Base-by-base conservation (phyloP, 1,284 basidiomycete genomes). In the Cryptococcus wingfieldii region DNA sequence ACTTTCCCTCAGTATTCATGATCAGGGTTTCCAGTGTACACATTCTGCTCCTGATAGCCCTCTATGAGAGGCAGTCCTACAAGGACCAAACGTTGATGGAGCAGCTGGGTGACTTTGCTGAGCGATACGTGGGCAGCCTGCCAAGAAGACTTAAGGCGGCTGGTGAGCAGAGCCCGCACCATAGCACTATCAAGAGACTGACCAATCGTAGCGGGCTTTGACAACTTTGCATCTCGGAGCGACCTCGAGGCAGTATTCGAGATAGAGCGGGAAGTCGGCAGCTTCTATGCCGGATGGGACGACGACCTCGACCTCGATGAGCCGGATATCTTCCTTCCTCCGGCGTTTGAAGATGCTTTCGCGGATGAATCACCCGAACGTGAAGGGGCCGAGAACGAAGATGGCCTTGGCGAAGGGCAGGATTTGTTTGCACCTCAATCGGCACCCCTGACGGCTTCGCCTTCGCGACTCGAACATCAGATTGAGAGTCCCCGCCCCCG, bases 221-320 rank as follows among this genome's bases (percentile, higher is more conserved):
- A 94, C 23, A 68, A 79, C 25, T 85, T 83, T 34, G 89, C 89
- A 1, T 82, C 84, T 1, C 83, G 83, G 53, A 80, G 83, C 12
- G 89, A 91, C 67, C 89, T 92, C 57, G 85, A 64, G 14, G 64
- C 89, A 81, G 85, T 94, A 12, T 94, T 95, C 68, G 89, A 92
- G 63, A 81, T 92, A 10, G 87, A 88, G 65, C 83, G 86, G 28
- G 86, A 87, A 60, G 79, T 84, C 12, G 75, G 75, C 4, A 64
- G 60, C 18, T 72, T 66, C 54, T 77, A 77, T 53, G 51, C 59
- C 0, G 72, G 67, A 10, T 76, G 72, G 74, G 75, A 79, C 48
- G 69, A 79, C 37, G 83, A 83, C 27, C 18, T 46, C 18, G 84
- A 80, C 55, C 46, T 69, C 3, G 69, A 72, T 14, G 65, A 67